Percentiles rank a stretch among this genome's conserved stretches.
phyloP scores from a whole-genome alignment of 306 rosid genomes.

The Cicer judaicum region DNA sequence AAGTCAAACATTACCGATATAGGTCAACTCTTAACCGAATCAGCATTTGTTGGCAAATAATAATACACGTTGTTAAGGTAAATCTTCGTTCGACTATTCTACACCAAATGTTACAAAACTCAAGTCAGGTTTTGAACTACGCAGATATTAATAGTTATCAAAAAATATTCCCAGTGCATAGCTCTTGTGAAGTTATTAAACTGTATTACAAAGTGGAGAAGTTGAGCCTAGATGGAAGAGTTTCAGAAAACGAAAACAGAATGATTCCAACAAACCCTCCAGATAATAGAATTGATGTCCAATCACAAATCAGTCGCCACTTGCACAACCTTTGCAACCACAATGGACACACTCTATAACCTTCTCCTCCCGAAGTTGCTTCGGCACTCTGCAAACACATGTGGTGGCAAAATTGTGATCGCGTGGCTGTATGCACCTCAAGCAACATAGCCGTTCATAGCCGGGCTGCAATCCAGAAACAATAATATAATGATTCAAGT shows the following conservation, averaged over 20 bases:
- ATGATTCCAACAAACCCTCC: slow-evolving; percentile 34
- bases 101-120: slow-evolving; percentile 20
- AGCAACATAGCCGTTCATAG: slow-evolving; percentile 87
- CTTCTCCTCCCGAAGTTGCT: slow-evolving; percentile 87
- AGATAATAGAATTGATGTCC: background rate
- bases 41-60: too few species aligned
- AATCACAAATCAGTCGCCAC: slow-evolving; percentile 63
- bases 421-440: slow-evolving; percentile 91
- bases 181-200: slow-evolving; percentile 10
- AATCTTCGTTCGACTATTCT: background rate
- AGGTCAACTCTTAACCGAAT: too few species aligned
- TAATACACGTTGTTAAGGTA: background rate
- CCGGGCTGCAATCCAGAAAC: slow-evolving; percentile 69
- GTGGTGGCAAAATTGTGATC: slow-evolving; percentile 92
- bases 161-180: background rate
- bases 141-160: background rate
- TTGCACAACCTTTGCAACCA: slow-evolving; percentile 89
- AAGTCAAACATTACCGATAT: too few species aligned
- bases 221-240: background rate
- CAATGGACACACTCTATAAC: slow-evolving; percentile 90
- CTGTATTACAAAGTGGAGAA: background rate
- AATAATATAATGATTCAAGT: slow-evolving; percentile 14
- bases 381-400: slow-evolving; percentile 89
- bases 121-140: background rate
- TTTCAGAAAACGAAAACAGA: slow-evolving; percentile 21